These are phyloP conservation scores for Lentinula guzmanii DNA, from an alignment of 768 basidiomycete species.

Conservation along the genomic window DNA sequence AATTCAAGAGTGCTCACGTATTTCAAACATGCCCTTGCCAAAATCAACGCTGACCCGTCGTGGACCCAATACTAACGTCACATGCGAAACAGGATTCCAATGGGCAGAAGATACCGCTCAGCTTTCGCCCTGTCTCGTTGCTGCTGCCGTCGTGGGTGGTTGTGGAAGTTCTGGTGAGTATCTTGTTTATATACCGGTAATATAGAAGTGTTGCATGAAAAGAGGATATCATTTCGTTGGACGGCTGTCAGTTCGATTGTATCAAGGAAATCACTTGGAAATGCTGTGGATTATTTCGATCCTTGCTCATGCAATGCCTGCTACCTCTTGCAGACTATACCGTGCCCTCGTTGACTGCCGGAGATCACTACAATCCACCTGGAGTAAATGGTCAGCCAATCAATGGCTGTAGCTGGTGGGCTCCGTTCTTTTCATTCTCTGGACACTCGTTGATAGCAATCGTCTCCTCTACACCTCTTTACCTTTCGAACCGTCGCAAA, in stretches of 20 bases:
- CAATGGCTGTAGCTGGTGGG: slow-evolving; percentile 33
- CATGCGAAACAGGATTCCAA: slow-evolving; percentile 21
- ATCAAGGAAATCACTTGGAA: not conserved
- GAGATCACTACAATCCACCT: slow-evolving; percentile 18
- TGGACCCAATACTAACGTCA: slow-evolving; percentile 14
- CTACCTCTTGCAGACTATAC: slow-evolving; percentile 21
- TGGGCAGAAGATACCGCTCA: slow-evolving; percentile 30
- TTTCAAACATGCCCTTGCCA: too few relatives aligned
- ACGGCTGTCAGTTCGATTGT: not conserved
- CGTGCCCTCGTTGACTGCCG: slow-evolving; percentile 14
- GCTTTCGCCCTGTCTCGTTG: slow-evolving; percentile 29
- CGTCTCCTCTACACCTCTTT: not conserved
- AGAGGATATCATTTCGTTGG: not conserved
- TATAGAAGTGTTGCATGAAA: not conserved
- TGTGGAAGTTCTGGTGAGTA: slow-evolving; percentile 32
- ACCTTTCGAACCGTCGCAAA: too few relatives aligned
- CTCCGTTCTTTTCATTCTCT: not conserved
- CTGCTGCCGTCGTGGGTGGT: slow-evolving; percentile 26
- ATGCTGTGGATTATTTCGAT: too few relatives aligned
- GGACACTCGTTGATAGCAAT: not conserved
- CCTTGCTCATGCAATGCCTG: too few relatives aligned
- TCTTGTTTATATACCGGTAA: not conserved
- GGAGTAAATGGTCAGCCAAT: slow-evolving; percentile 10
- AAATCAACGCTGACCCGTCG: not conserved
- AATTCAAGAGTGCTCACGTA: too few relatives aligned